A percentile compares a stretch with the other conserved stretches of the same genome.
Evolutionary conservation across 1,139 yeast species (phyloP).

Genomic region (Zhuliangozyma parablackwelliae): DNA sequence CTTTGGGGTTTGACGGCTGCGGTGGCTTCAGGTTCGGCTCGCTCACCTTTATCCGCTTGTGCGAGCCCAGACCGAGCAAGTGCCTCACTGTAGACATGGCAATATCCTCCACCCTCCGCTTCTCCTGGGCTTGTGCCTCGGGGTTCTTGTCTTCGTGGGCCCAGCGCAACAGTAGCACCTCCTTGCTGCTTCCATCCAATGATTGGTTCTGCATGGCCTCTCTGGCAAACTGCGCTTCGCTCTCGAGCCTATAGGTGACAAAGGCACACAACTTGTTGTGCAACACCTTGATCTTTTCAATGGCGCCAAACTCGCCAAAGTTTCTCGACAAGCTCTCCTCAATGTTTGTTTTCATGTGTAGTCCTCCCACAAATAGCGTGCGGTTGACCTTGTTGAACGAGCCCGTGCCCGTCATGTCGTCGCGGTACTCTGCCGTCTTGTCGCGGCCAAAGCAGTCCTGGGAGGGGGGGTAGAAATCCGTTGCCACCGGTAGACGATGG

Average conservation of each 20-base stretch:
- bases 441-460: constrained; percentile 94
- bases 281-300: constrained; percentile 65
- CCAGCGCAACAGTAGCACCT: constrained; percentile 75
- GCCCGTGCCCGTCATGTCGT: constrained; percentile 95
- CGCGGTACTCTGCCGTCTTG: constrained; percentile 74
- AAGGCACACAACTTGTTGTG: constrained; percentile 71
- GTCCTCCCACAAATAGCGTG: constrained; percentile 76
- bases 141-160: constrained; percentile 89
- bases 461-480: constrained; percentile 50
- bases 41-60: constrained; percentile 1
- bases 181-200: constrained; percentile 46
- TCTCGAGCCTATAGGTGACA: constrained; percentile 63
- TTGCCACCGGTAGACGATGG: constrained; percentile 65
- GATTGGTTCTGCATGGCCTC: constrained; percentile 89
- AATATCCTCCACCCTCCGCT: constrained; percentile 32
- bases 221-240: constrained; percentile 87
- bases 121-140: constrained; percentile 50
- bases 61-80: constrained; percentile 14
- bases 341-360: constrained; percentile 29
- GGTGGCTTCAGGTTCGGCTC: too few relatives aligned
- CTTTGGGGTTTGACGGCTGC: too few relatives aligned
- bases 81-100: constrained; percentile 31
- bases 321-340: constrained; percentile 36
- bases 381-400: constrained; percentile 66
- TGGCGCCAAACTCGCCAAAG: constrained; percentile 73